Evolutionary conservation across 805 yeast genomes (phyloP).

Genomic region (Ogataea saltuana): DNA sequence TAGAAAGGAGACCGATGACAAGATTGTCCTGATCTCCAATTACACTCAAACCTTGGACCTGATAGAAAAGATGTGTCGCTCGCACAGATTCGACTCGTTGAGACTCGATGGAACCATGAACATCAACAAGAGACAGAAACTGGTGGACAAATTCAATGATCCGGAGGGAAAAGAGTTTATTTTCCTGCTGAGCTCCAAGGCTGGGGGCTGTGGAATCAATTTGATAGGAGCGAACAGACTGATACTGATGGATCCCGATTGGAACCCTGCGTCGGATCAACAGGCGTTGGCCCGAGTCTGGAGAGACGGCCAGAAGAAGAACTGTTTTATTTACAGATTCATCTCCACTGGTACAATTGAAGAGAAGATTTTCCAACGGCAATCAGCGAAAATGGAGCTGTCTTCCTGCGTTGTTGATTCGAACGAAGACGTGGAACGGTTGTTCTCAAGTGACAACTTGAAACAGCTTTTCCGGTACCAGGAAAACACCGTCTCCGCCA

Average conservation of each 20-base stretch:
- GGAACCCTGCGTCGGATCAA: constrained; percentile 99
- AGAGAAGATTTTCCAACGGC: constrained; percentile 94
- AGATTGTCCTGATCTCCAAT: constrained; percentile 91
- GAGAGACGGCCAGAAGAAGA: constrained; percentile 99
- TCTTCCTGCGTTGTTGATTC: constrained; percentile 98
- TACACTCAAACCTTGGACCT: constrained; percentile 93
- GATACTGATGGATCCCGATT: constrained; percentile 84
- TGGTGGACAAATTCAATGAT: constrained; percentile 89
- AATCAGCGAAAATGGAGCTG: constrained; percentile 87
- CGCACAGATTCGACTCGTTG: constrained; percentile 69
- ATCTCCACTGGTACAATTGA: constrained; percentile 95
- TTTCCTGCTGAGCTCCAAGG: constrained; percentile 87
- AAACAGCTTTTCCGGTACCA: constrained; percentile 73
- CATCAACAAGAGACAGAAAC: constrained; percentile 87
- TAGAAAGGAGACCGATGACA: constrained; percentile 81
- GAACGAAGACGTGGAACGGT: constrained; percentile 89
- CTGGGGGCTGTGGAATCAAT: constrained; percentile 98
- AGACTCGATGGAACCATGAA: constrained; percentile 92
- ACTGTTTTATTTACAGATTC: constrained; percentile 91
- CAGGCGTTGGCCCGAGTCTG: constrained; percentile 97
- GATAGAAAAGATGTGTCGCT: constrained; percentile 82
- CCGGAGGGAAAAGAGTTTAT: constrained; percentile 88
- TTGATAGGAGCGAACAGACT: constrained; percentile 94
- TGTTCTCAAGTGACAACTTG: constrained; percentile 81
- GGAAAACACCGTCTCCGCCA: constrained; percentile 72